Percentiles rank a stretch among this genome's conserved stretches.
phyloP scores from a whole-genome alignment of 2,329 filamentous ascomycete genomes.

The Dothideomycetes sp. region DNA sequence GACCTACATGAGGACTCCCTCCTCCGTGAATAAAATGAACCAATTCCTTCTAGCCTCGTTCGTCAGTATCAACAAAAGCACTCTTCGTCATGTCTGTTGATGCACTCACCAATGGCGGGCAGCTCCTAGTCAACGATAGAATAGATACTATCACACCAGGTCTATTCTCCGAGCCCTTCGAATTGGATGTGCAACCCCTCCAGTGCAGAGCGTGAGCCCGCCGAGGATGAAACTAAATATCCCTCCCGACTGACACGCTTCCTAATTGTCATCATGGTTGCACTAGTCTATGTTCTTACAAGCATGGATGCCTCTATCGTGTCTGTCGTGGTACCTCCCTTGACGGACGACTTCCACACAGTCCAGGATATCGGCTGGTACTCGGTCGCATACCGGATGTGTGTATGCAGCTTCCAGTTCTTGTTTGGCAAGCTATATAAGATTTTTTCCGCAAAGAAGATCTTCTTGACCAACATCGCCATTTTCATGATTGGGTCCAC shows the following conservation, averaged over 20 bases:
- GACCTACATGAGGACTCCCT: too few relatives aligned
- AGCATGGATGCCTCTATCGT: constrained; percentile 17
- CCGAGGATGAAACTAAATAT: neutral
- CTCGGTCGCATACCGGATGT: constrained; percentile 11
- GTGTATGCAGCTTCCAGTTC: constrained; percentile 14
- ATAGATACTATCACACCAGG: too few relatives aligned
- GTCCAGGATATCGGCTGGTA: constrained; percentile 37
- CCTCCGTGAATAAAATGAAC: too few relatives aligned
- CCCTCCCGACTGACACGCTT: neutral
- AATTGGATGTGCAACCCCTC: too few relatives aligned
- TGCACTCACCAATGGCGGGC: too few relatives aligned
- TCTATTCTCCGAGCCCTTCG: too few relatives aligned
- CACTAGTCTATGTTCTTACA: neutral
- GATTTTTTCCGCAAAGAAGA: constrained; percentile 19
- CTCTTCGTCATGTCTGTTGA: too few relatives aligned
- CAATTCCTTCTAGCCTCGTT: too few relatives aligned
- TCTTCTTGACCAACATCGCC: constrained; percentile 14
- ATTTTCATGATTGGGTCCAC: constrained; percentile 1
- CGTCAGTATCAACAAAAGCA: too few relatives aligned
- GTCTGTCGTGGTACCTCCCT: constrained; percentile 31
- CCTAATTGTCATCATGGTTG: neutral
- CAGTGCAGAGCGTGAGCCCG: too few relatives aligned
- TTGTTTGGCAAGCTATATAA: constrained; percentile 21
- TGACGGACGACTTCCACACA: constrained; percentile 36
- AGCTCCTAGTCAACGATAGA: too few relatives aligned